A percentile compares a stretch with the other conserved stretches of the same genome.
Evolutionary conservation across 2,329 filamentous ascomycete species (phyloP).

Genomic region (Thielaviopsis populi): DNA sequence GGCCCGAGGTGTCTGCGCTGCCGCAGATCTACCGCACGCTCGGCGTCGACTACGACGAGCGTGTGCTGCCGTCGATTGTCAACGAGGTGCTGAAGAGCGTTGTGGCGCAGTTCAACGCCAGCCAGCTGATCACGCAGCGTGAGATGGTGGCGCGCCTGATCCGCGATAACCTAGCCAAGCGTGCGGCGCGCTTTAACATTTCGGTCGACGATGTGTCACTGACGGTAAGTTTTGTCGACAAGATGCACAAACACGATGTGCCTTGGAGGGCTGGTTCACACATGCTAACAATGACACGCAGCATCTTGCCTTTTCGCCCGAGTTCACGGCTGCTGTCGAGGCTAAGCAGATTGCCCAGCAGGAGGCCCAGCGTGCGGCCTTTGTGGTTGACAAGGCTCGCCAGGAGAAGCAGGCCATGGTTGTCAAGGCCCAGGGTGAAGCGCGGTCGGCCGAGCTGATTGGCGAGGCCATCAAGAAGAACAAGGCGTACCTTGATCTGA

Average conservation of each 20-base stretch:
- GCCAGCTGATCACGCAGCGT: constrained; percentile 95
- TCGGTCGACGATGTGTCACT: constrained; percentile 92
- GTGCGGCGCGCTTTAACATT: constrained; percentile 94
- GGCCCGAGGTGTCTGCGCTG: constrained; percentile 72
- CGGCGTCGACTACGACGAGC: constrained; percentile 90
- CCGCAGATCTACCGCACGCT: constrained; percentile 96
- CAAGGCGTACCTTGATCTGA: constrained; percentile 88
- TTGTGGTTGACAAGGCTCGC: constrained; percentile 94
- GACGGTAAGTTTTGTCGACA: constrained; percentile 47
- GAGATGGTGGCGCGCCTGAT: constrained; percentile 89
- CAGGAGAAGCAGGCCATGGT: constrained; percentile 99
- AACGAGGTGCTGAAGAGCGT: constrained; percentile 99
- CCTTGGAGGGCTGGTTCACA: not conserved
- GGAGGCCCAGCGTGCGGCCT: constrained; percentile 91
- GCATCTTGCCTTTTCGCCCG: constrained; percentile 59
- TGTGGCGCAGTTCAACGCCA: constrained; percentile 96
- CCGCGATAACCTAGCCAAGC: constrained; percentile 76
- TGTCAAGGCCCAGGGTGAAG: constrained; percentile 96
- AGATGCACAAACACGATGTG: too few relatives aligned
- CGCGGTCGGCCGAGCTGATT: constrained; percentile 91
- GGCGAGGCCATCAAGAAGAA: constrained; percentile 99
- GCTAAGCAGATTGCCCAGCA: constrained; percentile 68
- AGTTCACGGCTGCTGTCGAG: constrained; percentile 59
- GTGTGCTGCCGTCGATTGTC: constrained; percentile 90
- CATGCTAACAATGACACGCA: constrained; percentile 22